Conservation (phyloP, 1,284 basidiomycete genomes). For the Ceratobasidium sp. region DNA sequence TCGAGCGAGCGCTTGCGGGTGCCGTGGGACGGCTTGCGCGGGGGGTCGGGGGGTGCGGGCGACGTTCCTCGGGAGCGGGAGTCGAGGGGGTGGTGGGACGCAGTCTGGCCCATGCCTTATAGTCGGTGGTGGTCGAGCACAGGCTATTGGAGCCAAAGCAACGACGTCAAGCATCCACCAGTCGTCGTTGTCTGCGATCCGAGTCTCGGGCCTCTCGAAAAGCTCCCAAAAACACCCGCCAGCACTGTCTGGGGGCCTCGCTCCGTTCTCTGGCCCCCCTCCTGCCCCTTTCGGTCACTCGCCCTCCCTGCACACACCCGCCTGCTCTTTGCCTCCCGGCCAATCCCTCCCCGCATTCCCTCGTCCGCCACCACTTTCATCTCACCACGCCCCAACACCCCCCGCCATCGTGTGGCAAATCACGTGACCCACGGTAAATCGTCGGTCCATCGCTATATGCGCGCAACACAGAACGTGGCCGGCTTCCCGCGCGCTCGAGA, state of each 20-base stretch:
- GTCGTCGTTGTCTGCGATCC: background rate
- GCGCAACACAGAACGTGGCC: slow-evolving; percentile 29
- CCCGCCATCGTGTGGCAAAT: background rate
- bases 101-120: slow-evolving; percentile 37
- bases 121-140: slow-evolving; percentile 40
- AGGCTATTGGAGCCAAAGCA: slow-evolving; percentile 23
- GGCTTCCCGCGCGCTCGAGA: slow-evolving; percentile 12
- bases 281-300: slow-evolving; percentile 8
- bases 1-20: slow-evolving; percentile 80
- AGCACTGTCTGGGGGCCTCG: slow-evolving; percentile 30
- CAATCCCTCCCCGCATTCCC: background rate
- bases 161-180: slow-evolving; percentile 7
- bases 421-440: slow-evolving; percentile 29
- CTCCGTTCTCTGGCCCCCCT: slow-evolving; percentile 4
- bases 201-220: background rate
- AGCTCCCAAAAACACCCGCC: background rate
- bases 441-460: slow-evolving; percentile 29
- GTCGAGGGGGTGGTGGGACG: slow-evolving; percentile 37
- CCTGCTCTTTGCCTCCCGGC: background rate
- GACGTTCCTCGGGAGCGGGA: slow-evolving; percentile 34
- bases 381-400: background rate
- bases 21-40: slow-evolving; percentile 62
- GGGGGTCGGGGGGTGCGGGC: slow-evolving; percentile 33
- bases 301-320: background rate
- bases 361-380: background rate